A percentile compares a stretch with the other conserved stretches of the same genome.
phyloP scores from a whole-genome alignment of 2,329 filamentous ascomycete genomes.

The Paraconiothyrium sp. region DNA sequence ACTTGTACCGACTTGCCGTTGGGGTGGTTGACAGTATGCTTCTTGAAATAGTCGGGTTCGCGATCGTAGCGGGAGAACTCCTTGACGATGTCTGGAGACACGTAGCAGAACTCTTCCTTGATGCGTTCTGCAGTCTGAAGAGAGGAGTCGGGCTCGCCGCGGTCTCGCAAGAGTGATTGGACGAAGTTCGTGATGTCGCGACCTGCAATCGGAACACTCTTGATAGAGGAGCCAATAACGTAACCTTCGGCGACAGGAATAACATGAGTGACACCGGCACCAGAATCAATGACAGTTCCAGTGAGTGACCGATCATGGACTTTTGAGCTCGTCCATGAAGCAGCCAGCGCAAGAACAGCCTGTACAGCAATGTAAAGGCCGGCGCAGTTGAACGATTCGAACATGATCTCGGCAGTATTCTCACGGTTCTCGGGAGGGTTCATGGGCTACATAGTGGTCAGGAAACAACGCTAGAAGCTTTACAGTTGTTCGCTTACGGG shows the following conservation, averaged over 20 bases:
- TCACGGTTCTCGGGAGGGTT: constrained; percentile 99
- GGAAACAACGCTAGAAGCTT: constrained; percentile 5
- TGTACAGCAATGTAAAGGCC: constrained; percentile 99
- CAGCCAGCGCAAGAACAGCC: constrained; percentile 93
- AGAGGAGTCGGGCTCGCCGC: constrained; percentile 94
- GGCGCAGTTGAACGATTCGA: constrained; percentile 99
- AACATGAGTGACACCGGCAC: constrained; percentile 98
- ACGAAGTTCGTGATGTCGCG: constrained; percentile 99
- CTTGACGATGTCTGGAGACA: constrained; percentile 98
- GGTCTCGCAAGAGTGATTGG: constrained; percentile 92
- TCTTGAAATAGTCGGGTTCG: constrained; percentile 84
- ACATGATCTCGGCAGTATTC: constrained; percentile 99
- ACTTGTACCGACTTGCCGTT: constrained; percentile 86
- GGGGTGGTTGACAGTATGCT: constrained; percentile 86
- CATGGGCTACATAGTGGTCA: constrained; percentile 72
- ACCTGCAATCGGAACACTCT: constrained; percentile 97
- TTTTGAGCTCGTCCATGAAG: constrained; percentile 98
- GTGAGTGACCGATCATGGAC: constrained; percentile 95
- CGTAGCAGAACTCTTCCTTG: constrained; percentile 99
- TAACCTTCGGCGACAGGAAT: constrained; percentile 99
- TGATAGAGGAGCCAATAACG: constrained; percentile 98
- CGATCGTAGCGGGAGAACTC: constrained; percentile 95
- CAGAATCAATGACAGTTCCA: constrained; percentile 97
- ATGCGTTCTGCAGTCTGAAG: constrained; percentile 98
- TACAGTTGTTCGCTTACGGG: constrained; percentile 69